These are phyloP conservation scores for Trypanosoma congolense DNA, from an alignment of 208 protist genomes.

Conservation along the genomic window DNA sequence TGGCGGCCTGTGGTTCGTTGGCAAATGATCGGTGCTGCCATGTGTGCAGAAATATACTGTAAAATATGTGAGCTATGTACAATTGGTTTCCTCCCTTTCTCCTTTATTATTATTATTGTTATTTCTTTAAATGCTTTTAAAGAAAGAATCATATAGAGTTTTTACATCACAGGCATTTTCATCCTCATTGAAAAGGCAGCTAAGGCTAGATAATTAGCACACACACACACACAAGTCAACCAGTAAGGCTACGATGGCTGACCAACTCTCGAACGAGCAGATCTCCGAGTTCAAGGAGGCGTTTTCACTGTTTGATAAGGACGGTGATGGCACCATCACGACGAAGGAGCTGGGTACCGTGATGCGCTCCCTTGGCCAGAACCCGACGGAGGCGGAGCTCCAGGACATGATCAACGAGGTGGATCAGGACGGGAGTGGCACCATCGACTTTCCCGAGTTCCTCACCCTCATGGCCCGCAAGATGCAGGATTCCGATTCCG, in stretches of 20 bases:
- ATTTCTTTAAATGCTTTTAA: too few species aligned
- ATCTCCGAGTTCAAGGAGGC: conserved; percentile 99
- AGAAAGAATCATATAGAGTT: too few species aligned
- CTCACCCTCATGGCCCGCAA: conserved; percentile 82
- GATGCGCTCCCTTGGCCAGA: conserved; percentile 98
- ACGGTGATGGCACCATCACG: conserved; percentile 94
- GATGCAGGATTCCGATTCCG: conserved; percentile 89
- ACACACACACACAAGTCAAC: background rate
- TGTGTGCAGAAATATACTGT: too few species aligned
- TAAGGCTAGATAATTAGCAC: background rate
- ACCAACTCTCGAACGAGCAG: conserved; percentile 97
- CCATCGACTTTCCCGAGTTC: conserved; percentile 96
- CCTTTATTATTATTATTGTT: too few species aligned
- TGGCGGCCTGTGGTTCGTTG: too few species aligned
- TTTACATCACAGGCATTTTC: too few species aligned
- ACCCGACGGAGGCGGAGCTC: conserved; percentile 93
- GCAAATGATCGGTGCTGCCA: too few species aligned
- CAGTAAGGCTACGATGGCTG: conserved; percentile 33
- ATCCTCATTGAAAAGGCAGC: too few species aligned
- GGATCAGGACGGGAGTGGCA: conserved; percentile 92
- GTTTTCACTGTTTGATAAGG: conserved; percentile 98
- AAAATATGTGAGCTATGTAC: too few species aligned
- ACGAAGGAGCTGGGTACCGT: conserved; percentile 99
- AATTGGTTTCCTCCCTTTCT: too few species aligned
- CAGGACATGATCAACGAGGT: conserved; percentile 98